Base-by-base conservation (phyloP, 192 early-diverging fungal genomes). In the Coemansia asiatica region DNA sequence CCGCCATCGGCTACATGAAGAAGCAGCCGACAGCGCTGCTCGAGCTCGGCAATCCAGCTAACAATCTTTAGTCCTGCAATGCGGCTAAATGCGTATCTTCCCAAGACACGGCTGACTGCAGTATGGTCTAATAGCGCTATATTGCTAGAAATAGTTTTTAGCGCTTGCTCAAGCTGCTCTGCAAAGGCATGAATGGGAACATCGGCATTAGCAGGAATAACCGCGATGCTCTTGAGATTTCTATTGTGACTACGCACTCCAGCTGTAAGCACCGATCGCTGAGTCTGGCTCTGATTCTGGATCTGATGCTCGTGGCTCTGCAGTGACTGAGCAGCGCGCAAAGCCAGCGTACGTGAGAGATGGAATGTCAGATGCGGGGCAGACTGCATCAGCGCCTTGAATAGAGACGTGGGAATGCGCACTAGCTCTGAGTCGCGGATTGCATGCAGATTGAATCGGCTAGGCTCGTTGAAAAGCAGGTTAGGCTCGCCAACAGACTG, bases 341-440 rank as follows among this genome's bases (percentile, higher is more conserved):
- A 72, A 0, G 96, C 97, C 55, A 99, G 90, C 53, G 97, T 86
- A 10, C 95, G 88, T 29, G 92, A 89, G 33, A 99, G 90, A 31
- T 92, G 89, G 48, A 99, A 87, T 3, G 93, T 95, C 63, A 99
- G 91, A 35, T 91, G 92, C 2, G 97, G 96, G 61, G 96, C 89
- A 19, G 89, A 83, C 44, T 88, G 72, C 25, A 96, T 91, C 48
- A 99, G 86, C 18, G 95, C 90, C 66, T 94, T 90, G 74, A 99
- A 97, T 47, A 99, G 82, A 0, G 95, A 93, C 51, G 92, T 94
- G 6, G 97, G 97, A 81, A 99, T 91, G 13, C 96, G 87, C 21
- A 94, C 94, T 23, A 98, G 85, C 79, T 99, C 96, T 0, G 94
- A 90, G 71, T 98, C 97, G 46, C 97, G 90, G 65, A 99, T 99